Base-by-base conservation (phyloP, 768 basidiomycete genomes). In the Naematelia aurantialba region DNA sequence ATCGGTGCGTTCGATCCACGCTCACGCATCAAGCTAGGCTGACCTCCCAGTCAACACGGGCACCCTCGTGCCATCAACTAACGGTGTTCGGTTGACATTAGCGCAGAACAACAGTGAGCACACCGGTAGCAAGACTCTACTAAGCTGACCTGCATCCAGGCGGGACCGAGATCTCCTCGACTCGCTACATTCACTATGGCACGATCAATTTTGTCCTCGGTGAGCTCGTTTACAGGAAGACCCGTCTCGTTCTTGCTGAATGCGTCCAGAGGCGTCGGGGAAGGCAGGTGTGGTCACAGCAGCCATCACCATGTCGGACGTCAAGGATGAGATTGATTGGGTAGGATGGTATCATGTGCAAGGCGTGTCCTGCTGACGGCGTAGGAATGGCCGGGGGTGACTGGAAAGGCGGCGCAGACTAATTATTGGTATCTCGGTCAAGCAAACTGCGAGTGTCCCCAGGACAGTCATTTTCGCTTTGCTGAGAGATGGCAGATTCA, bases 261-360 rank as follows among this genome's bases (percentile, higher is more conserved):
- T 25, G 58, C 30, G 13, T 48, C 5, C 56, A 67, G 58, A 89
- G 78, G 87, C 88, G 0, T 84, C 87, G 44, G 83, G 84, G 57
- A 89, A 88, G 88, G 81, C 73, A 17, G 89, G 89, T 30, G 85
- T 92, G 5, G 87, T 93, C 54, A 86, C 87, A 0, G 89, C 90
- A 52, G 63, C 73, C 13, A 76, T 76, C 54, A 87, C 86, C 4
- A 91, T 91, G 89, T 79, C 78, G 17, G 83, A 86, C 63, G 81
- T 89, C 67, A 89, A 88, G 25, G 61, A 59, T 29, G 62, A n/a
- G n/a, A n/a, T n/a, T n/a, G n/a, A n/a, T n/a, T n/a, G n/a, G n/a
- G n/a, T n/a, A n/a, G n/a, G n/a, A n/a, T n/a, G 59, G 14, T n/a
- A 13, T 22, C 5, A 22, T 17, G 22, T 14, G 17, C 25, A 5